Evolutionary conservation across 2,329 filamentous ascomycete species (phyloP).

Genomic region (Aspergillus fischeri): DNA sequence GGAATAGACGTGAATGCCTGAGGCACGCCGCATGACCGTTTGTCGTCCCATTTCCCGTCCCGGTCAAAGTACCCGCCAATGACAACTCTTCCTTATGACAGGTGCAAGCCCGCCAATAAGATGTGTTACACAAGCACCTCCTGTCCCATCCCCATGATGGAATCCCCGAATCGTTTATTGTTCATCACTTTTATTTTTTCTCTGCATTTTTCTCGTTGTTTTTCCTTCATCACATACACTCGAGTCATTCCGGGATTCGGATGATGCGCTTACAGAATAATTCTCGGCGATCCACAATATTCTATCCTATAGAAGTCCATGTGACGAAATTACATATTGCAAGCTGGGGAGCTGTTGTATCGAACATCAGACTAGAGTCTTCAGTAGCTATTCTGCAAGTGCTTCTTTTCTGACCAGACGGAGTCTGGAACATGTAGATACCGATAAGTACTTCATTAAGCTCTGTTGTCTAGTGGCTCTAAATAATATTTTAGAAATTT

Average conservation of each 20-base stretch:
- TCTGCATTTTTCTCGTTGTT: background rate
- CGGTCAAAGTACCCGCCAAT: background rate
- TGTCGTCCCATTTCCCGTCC: background rate
- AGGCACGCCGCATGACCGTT: background rate
- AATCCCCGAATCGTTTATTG: background rate
- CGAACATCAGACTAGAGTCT: background rate
- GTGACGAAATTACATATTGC: background rate
- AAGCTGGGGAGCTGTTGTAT: background rate
- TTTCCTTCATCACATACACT: background rate
- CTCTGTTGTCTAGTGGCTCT: background rate
- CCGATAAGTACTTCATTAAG: background rate
- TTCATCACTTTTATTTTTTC: background rate
- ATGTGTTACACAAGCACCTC: background rate
- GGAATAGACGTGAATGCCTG: background rate
- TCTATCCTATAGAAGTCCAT: background rate
- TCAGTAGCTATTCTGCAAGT: background rate
- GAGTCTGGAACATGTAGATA: background rate
- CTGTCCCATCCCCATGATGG: background rate
- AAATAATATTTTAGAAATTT: background rate
- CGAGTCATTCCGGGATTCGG: background rate
- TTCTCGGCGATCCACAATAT: background rate
- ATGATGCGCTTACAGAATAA: background rate
- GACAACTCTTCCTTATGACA: background rate
- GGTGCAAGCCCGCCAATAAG: background rate
- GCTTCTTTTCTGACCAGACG: background rate